These are phyloP conservation scores for Truncatella angustata DNA, from an alignment of 2,329 filamentous ascomycete species.

Conservation along the genomic window DNA sequence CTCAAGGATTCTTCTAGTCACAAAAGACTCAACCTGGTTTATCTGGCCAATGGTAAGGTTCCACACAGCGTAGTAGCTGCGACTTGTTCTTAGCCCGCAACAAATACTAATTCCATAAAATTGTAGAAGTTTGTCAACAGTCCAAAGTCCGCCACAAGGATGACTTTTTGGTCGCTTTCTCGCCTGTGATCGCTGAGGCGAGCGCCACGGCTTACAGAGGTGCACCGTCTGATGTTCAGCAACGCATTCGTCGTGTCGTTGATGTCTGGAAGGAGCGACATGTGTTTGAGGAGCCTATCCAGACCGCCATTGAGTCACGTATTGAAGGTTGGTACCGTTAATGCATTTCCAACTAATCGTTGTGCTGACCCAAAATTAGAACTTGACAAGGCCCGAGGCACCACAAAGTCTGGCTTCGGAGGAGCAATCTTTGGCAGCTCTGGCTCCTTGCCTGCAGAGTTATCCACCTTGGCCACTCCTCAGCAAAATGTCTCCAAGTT, in stretches of 20 bases:
- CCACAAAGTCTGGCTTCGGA: constrained; percentile 49
- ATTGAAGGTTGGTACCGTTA: constrained; percentile 66
- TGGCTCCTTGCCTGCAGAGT: constrained; percentile 68
- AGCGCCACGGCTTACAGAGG: constrained; percentile 88
- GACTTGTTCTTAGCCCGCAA: background rate
- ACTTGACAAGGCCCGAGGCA: constrained; percentile 59
- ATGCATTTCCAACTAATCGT: background rate
- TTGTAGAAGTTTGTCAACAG: constrained; percentile 87
- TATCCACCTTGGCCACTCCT: constrained; percentile 70
- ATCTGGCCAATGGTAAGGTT: constrained; percentile 83
- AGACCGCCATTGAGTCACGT: constrained; percentile 75
- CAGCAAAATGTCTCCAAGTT: constrained; percentile 75
- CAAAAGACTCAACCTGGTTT: constrained; percentile 87
- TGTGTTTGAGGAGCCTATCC: constrained; percentile 80
- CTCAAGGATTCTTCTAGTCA: constrained; percentile 83
- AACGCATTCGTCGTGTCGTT: constrained; percentile 82
- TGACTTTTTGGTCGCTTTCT: constrained; percentile 89
- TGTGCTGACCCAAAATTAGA: constrained; percentile 40
- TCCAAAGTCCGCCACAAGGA: constrained; percentile 90
- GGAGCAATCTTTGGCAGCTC: constrained; percentile 67
- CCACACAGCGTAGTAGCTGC: background rate
- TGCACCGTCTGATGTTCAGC: constrained; percentile 79
- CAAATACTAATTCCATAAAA: constrained; percentile 12
- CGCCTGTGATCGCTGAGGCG: constrained; percentile 90
- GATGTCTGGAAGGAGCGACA: constrained; percentile 88